Evolutionary conservation across 2,329 filamentous ascomycete species (phyloP), one percentile per base, ranked within the genome.

Genomic region (Calonectria henricotiae): DNA sequence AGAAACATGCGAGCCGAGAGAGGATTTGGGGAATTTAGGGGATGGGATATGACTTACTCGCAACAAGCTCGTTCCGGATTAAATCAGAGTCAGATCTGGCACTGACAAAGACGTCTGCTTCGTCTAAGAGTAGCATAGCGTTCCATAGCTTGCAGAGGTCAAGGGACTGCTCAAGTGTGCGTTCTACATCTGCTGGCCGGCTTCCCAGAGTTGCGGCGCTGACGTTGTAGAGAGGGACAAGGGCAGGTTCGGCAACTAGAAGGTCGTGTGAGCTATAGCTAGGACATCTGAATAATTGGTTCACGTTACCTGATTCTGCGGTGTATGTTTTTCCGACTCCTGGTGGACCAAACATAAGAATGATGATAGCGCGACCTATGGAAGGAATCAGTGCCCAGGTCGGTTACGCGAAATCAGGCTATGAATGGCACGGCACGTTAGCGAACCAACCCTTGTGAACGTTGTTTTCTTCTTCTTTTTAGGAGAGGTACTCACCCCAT

Each of bases 321-420:
- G 77, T 79, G 2, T 73, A 73, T 0, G 77, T 79, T 43, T 80
- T 80, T 1, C 77, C 78, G 12, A 79, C 77, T 4, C 78, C 77
- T 1, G 77, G 77, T 2, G 73, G 77, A 6, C 77, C 79, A 39
- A 77, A 78, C 4, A 80, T 69, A 6, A 80, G 71, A 5, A 80
- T 73, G 2, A 79, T 76, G n/a, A 77, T 71, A 0, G 78, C 78
- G 1, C 17, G 35, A 6, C 58, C 65, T 68, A 23, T 13, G 7
- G 2, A 3, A 5, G 3, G 12, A 23, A 13, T 51, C n/a, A 51
- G 61, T 51, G 20, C 20, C 20, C 20, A 63, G 13, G 15, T 63
- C 58, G 13, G 62, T 39, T 2, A 68, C 58, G 47, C 35, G 11
- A n/a, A 63, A 47, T 13, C 47, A 9, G n/a, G 27, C 58, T 68